phyloP scores from a whole-genome alignment of 2,329 filamentous ascomycete species.

The Leptodontidium sp. region DNA sequence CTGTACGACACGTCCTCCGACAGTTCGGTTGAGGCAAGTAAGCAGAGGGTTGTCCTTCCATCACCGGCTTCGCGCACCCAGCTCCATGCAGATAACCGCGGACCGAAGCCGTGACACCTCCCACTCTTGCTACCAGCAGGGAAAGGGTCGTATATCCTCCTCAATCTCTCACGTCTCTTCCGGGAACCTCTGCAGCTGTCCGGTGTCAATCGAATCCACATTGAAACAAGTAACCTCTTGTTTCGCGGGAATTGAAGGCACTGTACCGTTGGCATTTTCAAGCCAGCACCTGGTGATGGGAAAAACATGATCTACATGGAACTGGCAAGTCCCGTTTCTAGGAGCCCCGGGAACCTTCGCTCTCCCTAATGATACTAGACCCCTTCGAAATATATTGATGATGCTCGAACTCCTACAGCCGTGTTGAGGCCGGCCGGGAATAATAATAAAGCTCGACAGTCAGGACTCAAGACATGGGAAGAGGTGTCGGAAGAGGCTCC shows the following conservation, averaged over 20 bases:
- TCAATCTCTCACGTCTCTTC: not conserved
- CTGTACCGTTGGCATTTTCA: too few relatives aligned
- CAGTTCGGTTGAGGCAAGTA: not conserved
- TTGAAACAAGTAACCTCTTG: conserved; percentile 21
- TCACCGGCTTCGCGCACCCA: not conserved
- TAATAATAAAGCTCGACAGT: not conserved
- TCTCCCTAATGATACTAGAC: not conserved
- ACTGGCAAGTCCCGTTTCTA: not conserved
- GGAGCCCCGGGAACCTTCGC: not conserved
- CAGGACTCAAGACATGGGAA: not conserved
- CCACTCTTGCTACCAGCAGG: not conserved
- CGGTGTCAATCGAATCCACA: conserved; percentile 8
- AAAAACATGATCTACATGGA: not conserved
- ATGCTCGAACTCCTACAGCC: not conserved
- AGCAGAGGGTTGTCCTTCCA: not conserved
- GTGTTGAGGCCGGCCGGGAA: not conserved
- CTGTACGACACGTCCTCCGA: not conserved
- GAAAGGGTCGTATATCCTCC: not conserved
- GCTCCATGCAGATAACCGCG: not conserved
- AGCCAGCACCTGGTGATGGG: too few relatives aligned
- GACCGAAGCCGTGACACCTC: not conserved
- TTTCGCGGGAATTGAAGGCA: conserved; percentile 11
- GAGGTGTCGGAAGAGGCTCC: not conserved
- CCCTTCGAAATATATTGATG: not conserved
- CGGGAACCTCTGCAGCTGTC: not conserved